A percentile compares a stretch with the other conserved stretches of the same genome.
Evolutionary conservation across 169 alveolate species (phyloP).

Genomic region (Plasmodium billcollinsi): DNA sequence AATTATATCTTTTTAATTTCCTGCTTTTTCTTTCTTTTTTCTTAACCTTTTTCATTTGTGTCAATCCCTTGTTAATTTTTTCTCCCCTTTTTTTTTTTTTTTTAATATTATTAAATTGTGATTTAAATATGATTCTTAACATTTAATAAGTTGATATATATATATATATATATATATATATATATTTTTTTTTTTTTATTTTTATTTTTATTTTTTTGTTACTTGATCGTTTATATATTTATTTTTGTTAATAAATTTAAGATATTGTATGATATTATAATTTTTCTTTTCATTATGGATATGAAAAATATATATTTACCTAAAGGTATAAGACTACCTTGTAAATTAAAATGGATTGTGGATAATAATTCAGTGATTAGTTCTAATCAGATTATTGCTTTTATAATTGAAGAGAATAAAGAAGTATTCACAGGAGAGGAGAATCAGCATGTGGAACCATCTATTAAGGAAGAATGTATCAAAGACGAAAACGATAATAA

Average conservation of each 20-base stretch:
- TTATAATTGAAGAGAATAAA: slow-evolving; percentile 30
- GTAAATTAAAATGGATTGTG: slow-evolving; percentile 73
- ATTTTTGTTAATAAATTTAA: slow-evolving; percentile 4
- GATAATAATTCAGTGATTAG: slow-evolving; percentile 61
- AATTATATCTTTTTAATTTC: background rate
- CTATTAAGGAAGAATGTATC: background rate
- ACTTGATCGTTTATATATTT: background rate
- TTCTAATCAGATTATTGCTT: slow-evolving; percentile 65
- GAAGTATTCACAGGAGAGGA: background rate
- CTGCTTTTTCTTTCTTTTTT: background rate
- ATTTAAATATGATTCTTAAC: too few species aligned
- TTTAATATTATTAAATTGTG: too few species aligned
- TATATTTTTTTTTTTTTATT: too few species aligned
- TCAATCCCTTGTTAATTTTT: background rate
- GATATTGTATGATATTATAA: background rate
- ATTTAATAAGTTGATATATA: too few species aligned
- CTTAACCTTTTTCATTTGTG: background rate
- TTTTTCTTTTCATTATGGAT: slow-evolving; percentile 40
- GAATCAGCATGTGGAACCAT: background rate
- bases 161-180: too few species aligned
- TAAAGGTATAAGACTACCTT: slow-evolving; percentile 28
- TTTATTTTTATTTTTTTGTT: too few species aligned
- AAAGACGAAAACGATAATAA: background rate
- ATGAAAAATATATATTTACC: slow-evolving; percentile 52
- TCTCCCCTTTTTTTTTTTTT: background rate